Percentiles rank a stretch among this genome's conserved stretches.
Evolutionary conservation across 2,329 filamentous ascomycete species (phyloP).

Genomic region (Plectosphaerella plurivora): DNA sequence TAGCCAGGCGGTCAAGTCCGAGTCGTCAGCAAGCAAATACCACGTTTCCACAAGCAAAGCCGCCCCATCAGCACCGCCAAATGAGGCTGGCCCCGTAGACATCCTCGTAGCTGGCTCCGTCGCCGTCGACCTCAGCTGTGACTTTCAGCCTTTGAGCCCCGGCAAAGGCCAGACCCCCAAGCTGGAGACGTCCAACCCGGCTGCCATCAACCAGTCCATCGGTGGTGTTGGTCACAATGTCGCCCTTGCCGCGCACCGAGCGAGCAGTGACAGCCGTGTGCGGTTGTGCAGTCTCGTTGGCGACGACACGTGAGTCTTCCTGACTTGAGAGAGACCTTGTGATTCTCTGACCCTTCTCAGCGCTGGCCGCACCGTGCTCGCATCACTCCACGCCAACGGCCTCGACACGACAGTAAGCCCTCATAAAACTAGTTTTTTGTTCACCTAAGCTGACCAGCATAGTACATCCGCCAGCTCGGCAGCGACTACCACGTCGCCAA

Average conservation of each 20-base stretch:
- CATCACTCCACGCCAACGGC: slow-evolving; percentile 58
- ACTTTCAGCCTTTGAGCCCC: slow-evolving; percentile 43
- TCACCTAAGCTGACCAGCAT: too few relatives aligned
- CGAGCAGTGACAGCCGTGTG: slow-evolving; percentile 56
- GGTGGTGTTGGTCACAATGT: slow-evolving; percentile 94
- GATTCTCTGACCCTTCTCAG: slow-evolving; percentile 24
- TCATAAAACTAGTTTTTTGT: too few relatives aligned
- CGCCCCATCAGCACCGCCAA: not conserved
- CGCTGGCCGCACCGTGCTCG: slow-evolving; percentile 69
- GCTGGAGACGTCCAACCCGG: slow-evolving; percentile 80
- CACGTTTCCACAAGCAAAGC: slow-evolving; percentile 6
- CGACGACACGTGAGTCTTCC: slow-evolving; percentile 60
- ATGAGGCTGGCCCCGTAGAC: slow-evolving; percentile 39
- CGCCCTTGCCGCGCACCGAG: slow-evolving; percentile 72
- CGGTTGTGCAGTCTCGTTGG: slow-evolving; percentile 77
- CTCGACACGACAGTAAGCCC: slow-evolving; percentile 46
- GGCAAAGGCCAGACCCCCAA: slow-evolving; percentile 33
- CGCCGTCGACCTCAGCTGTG: slow-evolving; percentile 82
- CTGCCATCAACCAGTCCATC: slow-evolving; percentile 73
- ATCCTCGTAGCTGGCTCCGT: slow-evolving; percentile 89
- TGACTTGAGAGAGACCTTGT: not conserved
- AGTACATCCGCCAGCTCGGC: slow-evolving; percentile 54
- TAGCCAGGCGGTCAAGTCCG: slow-evolving; percentile 6
- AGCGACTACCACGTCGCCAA: slow-evolving; percentile 43
- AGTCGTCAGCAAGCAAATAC: slow-evolving; percentile 1